Base-by-base conservation (phyloP, 176 grass and related monocot genomes). In the Phyllostachys edulis region DNA sequence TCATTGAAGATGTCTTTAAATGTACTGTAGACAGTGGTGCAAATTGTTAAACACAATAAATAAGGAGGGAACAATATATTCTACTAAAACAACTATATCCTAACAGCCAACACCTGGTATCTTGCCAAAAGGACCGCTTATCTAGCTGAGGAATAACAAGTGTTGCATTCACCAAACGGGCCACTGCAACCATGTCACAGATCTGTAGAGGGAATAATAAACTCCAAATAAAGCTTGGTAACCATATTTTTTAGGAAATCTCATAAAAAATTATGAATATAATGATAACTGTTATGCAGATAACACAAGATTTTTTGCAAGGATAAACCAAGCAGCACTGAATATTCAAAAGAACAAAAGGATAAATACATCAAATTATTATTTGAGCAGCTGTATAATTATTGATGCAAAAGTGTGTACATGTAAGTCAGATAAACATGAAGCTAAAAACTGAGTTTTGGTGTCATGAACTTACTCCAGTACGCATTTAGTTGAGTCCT, bases 401-500 rank as follows among this genome's bases (percentile, higher is more conserved):
- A 49, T 27, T 4, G 27, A 72, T 85, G 40, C 38, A 55, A 73
- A 74, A 87, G 8, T 72, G 34, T 36, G 4, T 16, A 51, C 9
- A 54, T 61, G 34, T 51, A 68, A 73, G 9, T 49, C 6, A 32
- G 49, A 69, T 32, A 70, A 69, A 78, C 44, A 90, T 68, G 44
- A 64, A 52, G 50, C 32, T 42, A 32, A 67, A 64, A 62, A 45
- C n/a, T 47, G 47, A 45, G 21, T 72, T 64, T 80, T 61, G 49
- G 41, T 68, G 67, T 2, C 9, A 67, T 47, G 27, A 70, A 83
- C 92, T 93, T 98, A 98, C 96, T 87, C 96, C 91, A 83, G n/a
- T 98, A 37, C 96, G 91, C 93, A 98, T 98, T 91, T 98, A 91
- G 64, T 98, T 98, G 32, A 98, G 93, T 64, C 96, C 93, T 59